Percentiles rank a stretch among this genome's conserved stretches.
Evolutionary conservation across 805 yeast species (phyloP).

Genomic region (Metschnikowia shivogae): DNA sequence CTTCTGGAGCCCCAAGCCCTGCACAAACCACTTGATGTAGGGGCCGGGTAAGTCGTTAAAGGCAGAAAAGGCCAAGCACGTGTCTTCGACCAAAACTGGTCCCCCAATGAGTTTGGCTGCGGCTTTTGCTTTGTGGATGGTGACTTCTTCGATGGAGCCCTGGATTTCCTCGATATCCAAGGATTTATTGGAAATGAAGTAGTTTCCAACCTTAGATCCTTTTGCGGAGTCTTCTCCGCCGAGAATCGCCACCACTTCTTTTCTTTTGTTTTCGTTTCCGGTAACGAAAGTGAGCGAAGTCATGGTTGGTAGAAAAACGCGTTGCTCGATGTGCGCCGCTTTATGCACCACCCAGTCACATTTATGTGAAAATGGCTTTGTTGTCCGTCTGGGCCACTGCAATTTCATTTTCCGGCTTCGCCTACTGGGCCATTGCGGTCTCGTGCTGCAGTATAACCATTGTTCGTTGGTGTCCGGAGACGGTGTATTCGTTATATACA

Average conservation of each 20-base stretch:
- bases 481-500: constrained; percentile 1
- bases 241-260: constrained; percentile 77
- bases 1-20: constrained; percentile 69
- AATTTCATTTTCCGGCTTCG: too few species aligned
- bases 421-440: too few species aligned
- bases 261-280: constrained; percentile 84
- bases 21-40: constrained; percentile 86
- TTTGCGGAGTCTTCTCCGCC: constrained; percentile 33
- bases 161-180: constrained; percentile 89
- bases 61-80: constrained; percentile 82
- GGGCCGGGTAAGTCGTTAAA: constrained; percentile 89
- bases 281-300: constrained; percentile 62
- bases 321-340: neutral
- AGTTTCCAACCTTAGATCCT: constrained; percentile 42
- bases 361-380: too few species aligned
- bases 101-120: constrained; percentile 65
- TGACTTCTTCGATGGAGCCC: constrained; percentile 79
- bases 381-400: too few species aligned
- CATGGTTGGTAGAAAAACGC: constrained; percentile 3
- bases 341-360: neutral
- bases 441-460: too few species aligned
- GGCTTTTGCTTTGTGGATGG: constrained; percentile 69
- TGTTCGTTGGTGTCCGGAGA: too few species aligned
- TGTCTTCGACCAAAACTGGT: constrained; percentile 93
- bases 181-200: constrained; percentile 53